Percentiles rank a stretch among this genome's conserved stretches.
These are phyloP conservation scores for Lyophyllum semitale DNA, from an alignment of 768 basidiomycete species.

Conservation along the genomic window DNA sequence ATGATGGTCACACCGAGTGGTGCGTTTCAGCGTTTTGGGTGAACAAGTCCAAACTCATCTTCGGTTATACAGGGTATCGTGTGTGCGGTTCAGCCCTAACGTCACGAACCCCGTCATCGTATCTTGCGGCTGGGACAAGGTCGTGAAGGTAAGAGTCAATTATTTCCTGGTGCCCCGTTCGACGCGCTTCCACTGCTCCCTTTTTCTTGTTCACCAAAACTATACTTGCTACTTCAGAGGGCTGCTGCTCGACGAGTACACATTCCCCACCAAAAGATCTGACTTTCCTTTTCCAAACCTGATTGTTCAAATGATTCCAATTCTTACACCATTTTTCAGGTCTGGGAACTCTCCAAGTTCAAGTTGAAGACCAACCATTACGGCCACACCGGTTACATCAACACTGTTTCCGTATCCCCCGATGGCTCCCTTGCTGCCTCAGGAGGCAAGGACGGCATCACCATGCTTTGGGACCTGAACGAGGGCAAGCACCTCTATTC, in stretches of 20 bases:
- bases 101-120: conserved; percentile 97
- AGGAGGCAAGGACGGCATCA: conserved; percentile 99
- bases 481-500: conserved; percentile 99
- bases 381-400: conserved; percentile 99
- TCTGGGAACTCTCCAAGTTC: conserved; percentile 99
- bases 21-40: conserved; percentile 29
- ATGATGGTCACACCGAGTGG: conserved; percentile 98
- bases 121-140: conserved; percentile 99
- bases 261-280: conserved; percentile 79
- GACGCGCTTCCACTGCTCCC: neutral
- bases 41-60: conserved; percentile 3
- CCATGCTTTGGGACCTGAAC: conserved; percentile 99
- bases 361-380: conserved; percentile 99
- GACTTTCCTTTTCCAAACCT: conserved; percentile 42
- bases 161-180: neutral
- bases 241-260: conserved; percentile 67
- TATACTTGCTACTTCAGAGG: conserved; percentile 94
- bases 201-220: conserved; percentile 31
- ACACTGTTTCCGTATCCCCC: conserved; percentile 96
- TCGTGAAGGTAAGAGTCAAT: conserved; percentile 83
- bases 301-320: conserved; percentile 17
- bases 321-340: conserved; percentile 49
- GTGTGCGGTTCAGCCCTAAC: conserved; percentile 99
- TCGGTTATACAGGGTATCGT: conserved; percentile 77
- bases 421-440: conserved; percentile 99